Evolutionary conservation across 331 rosid genomes (phyloP).

Genomic region (Spiraea crenata): DNA sequence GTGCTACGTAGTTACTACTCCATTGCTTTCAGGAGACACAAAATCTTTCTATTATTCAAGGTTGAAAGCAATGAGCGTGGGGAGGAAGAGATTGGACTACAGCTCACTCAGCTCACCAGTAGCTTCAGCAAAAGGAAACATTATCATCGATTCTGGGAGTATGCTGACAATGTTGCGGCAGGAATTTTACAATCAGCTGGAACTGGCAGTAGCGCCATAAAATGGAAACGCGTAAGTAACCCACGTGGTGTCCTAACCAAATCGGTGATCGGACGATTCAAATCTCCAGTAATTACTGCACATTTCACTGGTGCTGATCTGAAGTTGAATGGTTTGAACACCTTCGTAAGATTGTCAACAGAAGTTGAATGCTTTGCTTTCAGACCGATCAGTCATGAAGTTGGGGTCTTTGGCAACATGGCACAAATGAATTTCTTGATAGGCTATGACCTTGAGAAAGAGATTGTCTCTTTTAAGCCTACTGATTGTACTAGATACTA

Average conservation of each 20-base stretch:
- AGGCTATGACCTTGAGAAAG: conserved; percentile 29
- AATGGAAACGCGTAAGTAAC: not conserved
- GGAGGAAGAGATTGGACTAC: not conserved
- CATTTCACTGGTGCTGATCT: not conserved
- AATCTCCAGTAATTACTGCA: not conserved
- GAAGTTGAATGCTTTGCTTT: conserved; percentile 41
- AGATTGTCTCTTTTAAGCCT: conserved; percentile 35
- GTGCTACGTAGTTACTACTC: not conserved
- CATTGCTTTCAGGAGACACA: not conserved
- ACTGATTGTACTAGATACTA: conserved; percentile 21
- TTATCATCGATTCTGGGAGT: conserved; percentile 51
- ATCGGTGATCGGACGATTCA: not conserved
- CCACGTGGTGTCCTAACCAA: not conserved
- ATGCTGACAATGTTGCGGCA: conserved; percentile 25
- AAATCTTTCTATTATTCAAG: conserved; percentile 24
- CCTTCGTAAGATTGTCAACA: conserved; percentile 55
- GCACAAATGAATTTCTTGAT: conserved; percentile 38
- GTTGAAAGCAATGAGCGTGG: conserved; percentile 41
- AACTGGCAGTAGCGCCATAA: conserved; percentile 2
- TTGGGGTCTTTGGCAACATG: conserved; percentile 23
- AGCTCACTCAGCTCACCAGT: not conserved
- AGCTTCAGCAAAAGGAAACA: conserved; percentile 8
- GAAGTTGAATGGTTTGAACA: not conserved
- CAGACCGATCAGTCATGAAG: not conserved
- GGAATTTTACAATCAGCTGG: conserved; percentile 13